Evolutionary conservation across 805 yeast species (phyloP).

Genomic region (Candida dajiaensis): DNA sequence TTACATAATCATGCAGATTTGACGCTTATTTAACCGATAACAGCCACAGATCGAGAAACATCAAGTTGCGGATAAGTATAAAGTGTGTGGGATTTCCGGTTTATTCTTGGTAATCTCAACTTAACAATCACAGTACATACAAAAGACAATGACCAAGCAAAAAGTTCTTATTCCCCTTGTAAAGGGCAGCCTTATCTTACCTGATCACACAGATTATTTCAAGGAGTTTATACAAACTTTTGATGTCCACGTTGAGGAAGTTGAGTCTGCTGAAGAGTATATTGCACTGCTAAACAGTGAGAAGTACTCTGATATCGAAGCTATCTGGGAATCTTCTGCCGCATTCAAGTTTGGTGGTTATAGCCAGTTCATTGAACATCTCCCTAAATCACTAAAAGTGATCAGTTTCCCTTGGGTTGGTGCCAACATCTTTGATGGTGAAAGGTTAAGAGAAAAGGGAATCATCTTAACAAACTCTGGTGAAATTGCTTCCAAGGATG

Average conservation of each 20-base stretch:
- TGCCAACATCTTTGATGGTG: conserved; percentile 44
- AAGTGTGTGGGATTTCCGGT: background rate
- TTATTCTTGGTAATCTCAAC: too few species aligned
- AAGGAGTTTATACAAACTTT: conserved; percentile 33
- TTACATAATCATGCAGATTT: too few species aligned
- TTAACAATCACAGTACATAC: too few species aligned
- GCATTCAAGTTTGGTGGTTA: conserved; percentile 43
- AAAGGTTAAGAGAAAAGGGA: conserved; percentile 36
- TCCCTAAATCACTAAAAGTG: conserved; percentile 42
- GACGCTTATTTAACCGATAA: background rate
- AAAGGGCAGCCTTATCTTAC: conserved; percentile 36
- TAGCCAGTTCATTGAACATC: conserved; percentile 33
- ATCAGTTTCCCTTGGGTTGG: conserved; percentile 59
- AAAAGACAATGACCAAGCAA: conserved; percentile 9
- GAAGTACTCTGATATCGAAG: conserved; percentile 36
- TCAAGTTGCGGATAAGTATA: background rate
- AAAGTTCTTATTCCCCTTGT: conserved; percentile 12
- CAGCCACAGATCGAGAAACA: background rate
- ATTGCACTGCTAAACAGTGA: conserved; percentile 30
- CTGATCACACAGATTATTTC: conserved; percentile 41
- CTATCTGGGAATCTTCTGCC: conserved; percentile 51
- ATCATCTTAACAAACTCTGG: conserved; percentile 59
- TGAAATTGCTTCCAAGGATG: conserved; percentile 53
- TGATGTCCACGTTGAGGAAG: conserved; percentile 31
- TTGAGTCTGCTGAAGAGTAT: conserved; percentile 38